Conservation (phyloP, 345 rosid species). For the Garcia nutans region DNA sequence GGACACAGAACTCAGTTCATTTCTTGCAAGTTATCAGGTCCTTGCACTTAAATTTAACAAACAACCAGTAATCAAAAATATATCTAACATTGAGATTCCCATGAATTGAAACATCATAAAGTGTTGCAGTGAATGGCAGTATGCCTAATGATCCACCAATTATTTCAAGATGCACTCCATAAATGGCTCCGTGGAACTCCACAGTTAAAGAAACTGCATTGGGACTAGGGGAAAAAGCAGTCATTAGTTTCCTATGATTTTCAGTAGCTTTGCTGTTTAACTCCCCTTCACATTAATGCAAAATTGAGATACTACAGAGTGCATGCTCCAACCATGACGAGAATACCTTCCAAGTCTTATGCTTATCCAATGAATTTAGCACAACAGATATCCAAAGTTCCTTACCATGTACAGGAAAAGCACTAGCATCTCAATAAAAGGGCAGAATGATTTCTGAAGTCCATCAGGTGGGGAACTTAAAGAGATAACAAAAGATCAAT, state of each 20-base stretch:
- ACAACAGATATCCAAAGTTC: conserved; percentile 11
- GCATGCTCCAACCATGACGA: conserved; percentile 9
- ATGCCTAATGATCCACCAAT: conserved; percentile 11
- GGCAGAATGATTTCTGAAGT: conserved; percentile 6
- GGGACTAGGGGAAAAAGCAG: not conserved
- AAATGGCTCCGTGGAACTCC: not conserved
- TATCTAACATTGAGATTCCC: not conserved
- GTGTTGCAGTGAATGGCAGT: not conserved
- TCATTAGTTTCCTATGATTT: conserved; percentile 8
- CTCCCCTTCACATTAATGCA: not conserved
- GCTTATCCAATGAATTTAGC: conserved; percentile 1
- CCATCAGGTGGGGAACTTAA: conserved; percentile 19
- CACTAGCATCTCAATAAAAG: conserved; percentile 11
- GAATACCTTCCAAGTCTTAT: conserved; percentile 10
- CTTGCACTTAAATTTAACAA: conserved; percentile 5
- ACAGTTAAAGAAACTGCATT: not conserved
- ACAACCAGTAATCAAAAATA: not conserved
- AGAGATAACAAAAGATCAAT: conserved; percentile 30
- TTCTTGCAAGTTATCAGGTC: not conserved
- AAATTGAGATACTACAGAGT: not conserved
- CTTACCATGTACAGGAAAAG: conserved; percentile 12
- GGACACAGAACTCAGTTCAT: conserved; percentile 2
- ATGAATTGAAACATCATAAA: not conserved
- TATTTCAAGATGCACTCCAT: not conserved
- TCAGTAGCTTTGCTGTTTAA: conserved; percentile 7